phyloP scores from a whole-genome alignment of 495 filamentous ascomycete genomes.

The Penicillium arizonense region DNA sequence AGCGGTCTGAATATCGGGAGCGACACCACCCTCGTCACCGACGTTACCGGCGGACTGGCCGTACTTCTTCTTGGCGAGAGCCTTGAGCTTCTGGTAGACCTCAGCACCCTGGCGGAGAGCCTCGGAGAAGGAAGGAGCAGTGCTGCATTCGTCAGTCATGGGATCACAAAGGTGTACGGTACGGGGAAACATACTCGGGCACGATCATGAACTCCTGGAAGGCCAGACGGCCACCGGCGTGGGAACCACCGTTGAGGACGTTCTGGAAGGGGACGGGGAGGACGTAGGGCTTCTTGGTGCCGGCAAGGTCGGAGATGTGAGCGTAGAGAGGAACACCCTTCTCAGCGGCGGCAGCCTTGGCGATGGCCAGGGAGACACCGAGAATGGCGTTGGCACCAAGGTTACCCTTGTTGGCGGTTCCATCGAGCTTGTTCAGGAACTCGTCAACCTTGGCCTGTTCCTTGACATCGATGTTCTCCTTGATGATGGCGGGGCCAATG shows the following conservation, averaged over 20 bases:
- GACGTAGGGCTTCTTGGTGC: constrained; percentile 99
- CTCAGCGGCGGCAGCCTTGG: constrained; percentile 98
- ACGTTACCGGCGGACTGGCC: constrained; percentile 97
- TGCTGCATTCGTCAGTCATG: constrained; percentile 28
- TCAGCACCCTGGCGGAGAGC: constrained; percentile 93
- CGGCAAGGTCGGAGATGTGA: constrained; percentile 97
- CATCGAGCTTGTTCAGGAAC: constrained; percentile 95
- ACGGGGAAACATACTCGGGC: constrained; percentile 61
- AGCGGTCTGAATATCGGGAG: constrained; percentile 95
- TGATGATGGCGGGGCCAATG: constrained; percentile 90
- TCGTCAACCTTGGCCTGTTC: constrained; percentile 90
- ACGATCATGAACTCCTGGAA: constrained; percentile 99
- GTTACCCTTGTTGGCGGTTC: constrained; percentile 95
- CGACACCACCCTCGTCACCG: constrained; percentile 99
- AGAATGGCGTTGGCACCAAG: constrained; percentile 99
- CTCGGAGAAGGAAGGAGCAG: constrained; percentile 86
- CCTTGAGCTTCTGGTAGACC: constrained; percentile 98
- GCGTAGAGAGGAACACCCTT: constrained; percentile 97
- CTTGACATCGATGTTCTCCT: constrained; percentile 92
- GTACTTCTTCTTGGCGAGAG: constrained; percentile 98
- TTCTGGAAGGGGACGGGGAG: constrained; percentile 99
- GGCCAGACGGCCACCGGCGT: constrained; percentile 96
- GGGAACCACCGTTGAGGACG: constrained; percentile 98
- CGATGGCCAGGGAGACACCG: constrained; percentile 91
- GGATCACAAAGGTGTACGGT: background rate